phyloP scores from a whole-genome alignment of 2,329 filamentous ascomycete genomes.

The Dothiorella sarmentorum region DNA sequence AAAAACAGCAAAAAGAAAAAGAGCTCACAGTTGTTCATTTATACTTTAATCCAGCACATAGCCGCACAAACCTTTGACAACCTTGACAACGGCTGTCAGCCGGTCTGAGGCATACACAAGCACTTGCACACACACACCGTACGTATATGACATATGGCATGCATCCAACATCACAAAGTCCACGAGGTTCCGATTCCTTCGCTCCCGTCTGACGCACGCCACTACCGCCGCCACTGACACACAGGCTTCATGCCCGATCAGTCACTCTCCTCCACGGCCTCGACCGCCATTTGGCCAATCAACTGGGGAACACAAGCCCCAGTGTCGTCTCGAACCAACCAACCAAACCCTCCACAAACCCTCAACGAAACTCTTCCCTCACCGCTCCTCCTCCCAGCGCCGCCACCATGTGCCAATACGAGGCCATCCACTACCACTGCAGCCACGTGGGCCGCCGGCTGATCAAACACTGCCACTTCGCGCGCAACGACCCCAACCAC shows the following conservation, averaged over 20 bases:
- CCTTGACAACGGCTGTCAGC: not conserved
- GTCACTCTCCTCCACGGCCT: not conserved
- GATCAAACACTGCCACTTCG: constrained; percentile 70
- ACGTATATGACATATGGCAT: not conserved
- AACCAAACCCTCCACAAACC: not conserved
- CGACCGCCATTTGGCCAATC: too few relatives aligned
- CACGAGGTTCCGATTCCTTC: not conserved
- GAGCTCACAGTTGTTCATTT: not conserved
- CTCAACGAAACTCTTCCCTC: not conserved
- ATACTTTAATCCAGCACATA: not conserved
- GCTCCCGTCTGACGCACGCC: constrained; percentile 9
- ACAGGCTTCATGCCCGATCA: not conserved
- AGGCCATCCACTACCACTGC: constrained; percentile 66
- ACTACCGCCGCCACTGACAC: constrained; percentile 7
- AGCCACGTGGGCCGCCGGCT: constrained; percentile 58
- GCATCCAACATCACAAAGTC: not conserved
- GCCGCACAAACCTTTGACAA: constrained; percentile 4
- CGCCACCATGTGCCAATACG: constrained; percentile 60
- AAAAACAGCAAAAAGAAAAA: not conserved
- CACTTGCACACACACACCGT: constrained; percentile 5
- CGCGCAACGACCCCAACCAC: constrained; percentile 68
- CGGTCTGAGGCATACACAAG: constrained; percentile 1
- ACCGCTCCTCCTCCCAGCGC: not conserved
- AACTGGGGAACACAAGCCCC: not conserved
- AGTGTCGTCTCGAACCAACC: not conserved